Evolutionary conservation across 805 yeast genomes (phyloP).

Genomic region (Candida mattraensis): DNA sequence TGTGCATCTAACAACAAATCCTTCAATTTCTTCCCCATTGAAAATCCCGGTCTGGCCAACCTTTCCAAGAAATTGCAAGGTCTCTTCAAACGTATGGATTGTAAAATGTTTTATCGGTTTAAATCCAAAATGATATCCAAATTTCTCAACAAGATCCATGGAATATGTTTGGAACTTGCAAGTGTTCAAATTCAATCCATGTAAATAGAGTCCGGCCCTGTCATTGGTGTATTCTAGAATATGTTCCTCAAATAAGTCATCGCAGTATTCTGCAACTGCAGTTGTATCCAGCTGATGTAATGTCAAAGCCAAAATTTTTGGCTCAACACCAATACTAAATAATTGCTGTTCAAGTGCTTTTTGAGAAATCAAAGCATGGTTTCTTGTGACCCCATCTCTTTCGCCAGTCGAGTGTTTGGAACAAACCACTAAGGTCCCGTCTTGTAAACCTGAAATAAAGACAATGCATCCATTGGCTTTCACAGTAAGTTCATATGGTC

Average conservation of each 20-base stretch:
- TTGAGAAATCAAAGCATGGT: constrained; percentile 79
- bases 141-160: constrained; percentile 54
- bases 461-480: constrained; percentile 96
- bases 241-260: constrained; percentile 92
- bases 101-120: constrained; percentile 49
- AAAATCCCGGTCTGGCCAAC: constrained; percentile 69
- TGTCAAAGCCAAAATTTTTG: constrained; percentile 52
- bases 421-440: constrained; percentile 81
- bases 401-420: constrained; percentile 87
- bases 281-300: constrained; percentile 60
- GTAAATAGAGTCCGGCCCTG: constrained; percentile 80
- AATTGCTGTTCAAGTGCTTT: constrained; percentile 56
- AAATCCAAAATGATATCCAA: constrained; percentile 74
- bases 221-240: constrained; percentile 70
- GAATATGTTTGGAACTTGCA: constrained; percentile 64
- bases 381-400: constrained; percentile 41
- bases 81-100: constrained; percentile 37
- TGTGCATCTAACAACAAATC: constrained; percentile 88
- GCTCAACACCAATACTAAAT: constrained; percentile 35
- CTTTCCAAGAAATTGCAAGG: constrained; percentile 53
- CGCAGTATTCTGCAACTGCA: constrained; percentile 91
- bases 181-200: constrained; percentile 78
- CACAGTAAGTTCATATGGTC: constrained; percentile 78
- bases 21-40: constrained; percentile 77
- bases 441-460: constrained; percentile 71